phyloP scores from a whole-genome alignment of 1,284 basidiomycete species.

The Grifola frondosa region DNA sequence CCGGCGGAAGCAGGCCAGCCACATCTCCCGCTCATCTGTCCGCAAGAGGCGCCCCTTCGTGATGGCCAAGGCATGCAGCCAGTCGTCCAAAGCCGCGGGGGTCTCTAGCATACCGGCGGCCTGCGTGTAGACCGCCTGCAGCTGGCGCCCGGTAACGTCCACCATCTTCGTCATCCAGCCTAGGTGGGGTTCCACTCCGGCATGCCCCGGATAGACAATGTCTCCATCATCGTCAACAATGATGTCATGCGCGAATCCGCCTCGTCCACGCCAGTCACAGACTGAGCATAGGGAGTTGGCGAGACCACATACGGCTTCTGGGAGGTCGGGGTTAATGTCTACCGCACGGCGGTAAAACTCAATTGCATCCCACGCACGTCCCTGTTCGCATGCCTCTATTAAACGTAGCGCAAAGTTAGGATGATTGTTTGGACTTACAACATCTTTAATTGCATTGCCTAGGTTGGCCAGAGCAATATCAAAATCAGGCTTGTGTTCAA shows the following conservation, averaged over 20 bases:
- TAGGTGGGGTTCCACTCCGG: slow-evolving; percentile 13
- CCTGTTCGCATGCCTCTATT: slow-evolving; percentile 30
- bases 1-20: slow-evolving; percentile 38
- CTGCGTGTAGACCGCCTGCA: slow-evolving; percentile 41
- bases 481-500: slow-evolving; percentile 54
- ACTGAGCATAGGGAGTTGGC: slow-evolving; percentile 52
- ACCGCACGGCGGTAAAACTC: slow-evolving; percentile 55
- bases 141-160: slow-evolving; percentile 46
- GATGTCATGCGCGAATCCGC: slow-evolving; percentile 27
- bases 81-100: slow-evolving; percentile 39
- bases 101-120: slow-evolving; percentile 40
- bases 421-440: slow-evolving; percentile 29
- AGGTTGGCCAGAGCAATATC: slow-evolving; percentile 63
- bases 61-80: slow-evolving; percentile 43
- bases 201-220: slow-evolving; percentile 20
- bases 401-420: background rate
- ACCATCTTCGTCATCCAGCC: slow-evolving; percentile 51
- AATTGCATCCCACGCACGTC: slow-evolving; percentile 51
- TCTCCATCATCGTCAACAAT: slow-evolving; percentile 23
- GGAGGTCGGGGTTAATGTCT: slow-evolving; percentile 49
- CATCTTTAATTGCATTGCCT: slow-evolving; percentile 59
- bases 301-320: slow-evolving; percentile 59
- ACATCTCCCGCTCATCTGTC: slow-evolving; percentile 32
- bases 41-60: slow-evolving; percentile 31
- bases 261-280: slow-evolving; percentile 56